Evolutionary conservation across 768 basidiomycete genomes (phyloP).

Genomic region (Calvatia gigantea): DNA sequence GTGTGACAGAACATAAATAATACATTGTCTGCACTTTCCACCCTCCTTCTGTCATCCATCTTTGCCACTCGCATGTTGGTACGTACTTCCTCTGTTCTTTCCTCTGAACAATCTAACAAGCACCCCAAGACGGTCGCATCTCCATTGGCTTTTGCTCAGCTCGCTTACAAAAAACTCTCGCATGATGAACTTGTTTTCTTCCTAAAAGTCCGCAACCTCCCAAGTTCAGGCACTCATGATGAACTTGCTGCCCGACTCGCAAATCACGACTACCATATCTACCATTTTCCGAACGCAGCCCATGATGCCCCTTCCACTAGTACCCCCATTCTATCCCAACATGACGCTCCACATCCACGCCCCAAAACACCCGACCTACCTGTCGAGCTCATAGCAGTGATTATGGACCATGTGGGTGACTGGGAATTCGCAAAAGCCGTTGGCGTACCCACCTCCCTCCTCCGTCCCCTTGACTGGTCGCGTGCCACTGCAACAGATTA

Average conservation of each 20-base stretch:
- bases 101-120: neutral
- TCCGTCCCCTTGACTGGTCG: slow-evolving; percentile 67
- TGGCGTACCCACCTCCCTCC: slow-evolving; percentile 65
- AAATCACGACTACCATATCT: slow-evolving; percentile 72
- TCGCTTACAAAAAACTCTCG: slow-evolving; percentile 66
- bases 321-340: slow-evolving; percentile 20
- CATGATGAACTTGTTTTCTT: slow-evolving; percentile 72
- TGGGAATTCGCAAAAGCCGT: slow-evolving; percentile 84
- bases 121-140: slow-evolving; percentile 5
- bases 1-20: neutral
- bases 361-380: slow-evolving; percentile 60
- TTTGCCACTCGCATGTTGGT: slow-evolving; percentile 8
- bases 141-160: slow-evolving; percentile 49
- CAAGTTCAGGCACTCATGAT: slow-evolving; percentile 53
- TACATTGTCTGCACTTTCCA: neutral
- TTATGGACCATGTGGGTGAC: slow-evolving; percentile 74
- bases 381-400: slow-evolving; percentile 71
- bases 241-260: slow-evolving; percentile 72
- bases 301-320: slow-evolving; percentile 25
- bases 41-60: neutral
- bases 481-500: slow-evolving; percentile 66
- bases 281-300: slow-evolving; percentile 48
- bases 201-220: slow-evolving; percentile 68
- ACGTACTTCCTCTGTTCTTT: neutral
- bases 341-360: slow-evolving; percentile 22